Base-by-base conservation (phyloP, 139 green algal genomes). In the Zygnema cylindricum region DNA sequence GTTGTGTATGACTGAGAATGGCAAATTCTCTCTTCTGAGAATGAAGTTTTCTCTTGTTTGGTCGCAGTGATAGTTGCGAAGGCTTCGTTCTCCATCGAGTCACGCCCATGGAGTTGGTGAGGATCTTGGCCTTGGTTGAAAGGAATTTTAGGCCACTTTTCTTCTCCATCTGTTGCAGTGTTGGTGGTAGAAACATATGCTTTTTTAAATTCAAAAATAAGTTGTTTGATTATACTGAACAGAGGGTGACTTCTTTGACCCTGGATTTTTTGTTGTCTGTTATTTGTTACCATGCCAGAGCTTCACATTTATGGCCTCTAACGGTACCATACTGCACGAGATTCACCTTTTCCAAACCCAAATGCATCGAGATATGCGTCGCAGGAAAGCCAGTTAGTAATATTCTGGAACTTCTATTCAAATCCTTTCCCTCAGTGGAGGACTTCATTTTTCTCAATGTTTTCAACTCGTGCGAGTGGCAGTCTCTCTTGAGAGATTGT, bases 51-150 rank as follows among this genome's bases (percentile, higher is more conserved):
- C n/a, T n/a, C n/a, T n/a, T n/a, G n/a, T n/a, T n/a, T n/a, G n/a
- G n/a, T n/a, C 35, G 40, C 77, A 84, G 77, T 69, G 77, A 11
- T 54, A 38, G 3, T 76, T 87, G 87, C 35, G 43, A 36, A 22
- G 81, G 81, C 54, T 87, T 87, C 84, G 30, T 87, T 33, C 69
- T 87, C 38, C 81, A 87, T 7, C 16, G 43, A 86, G 81, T 87
- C 22, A 87, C 81, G 38, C 38, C 77, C 38, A 84, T 54, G n/a
- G 38, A 35, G 41, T 32, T 84, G 77, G 77, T 84, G 25, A 32
- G 77, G 30, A 22, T 32, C 21, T 79, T 43, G 36, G 7, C 71
- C 36, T 79, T 3, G 7, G 16, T 40, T 79, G 49, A 16, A 16
- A 63, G 16, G 16, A 63, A 63, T 16, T 63, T 63, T 63, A n/a